Percentiles rank a stretch among this genome's conserved stretches.
phyloP scores from a whole-genome alignment of 345 rosid genomes.

The Linum trigynum region DNA sequence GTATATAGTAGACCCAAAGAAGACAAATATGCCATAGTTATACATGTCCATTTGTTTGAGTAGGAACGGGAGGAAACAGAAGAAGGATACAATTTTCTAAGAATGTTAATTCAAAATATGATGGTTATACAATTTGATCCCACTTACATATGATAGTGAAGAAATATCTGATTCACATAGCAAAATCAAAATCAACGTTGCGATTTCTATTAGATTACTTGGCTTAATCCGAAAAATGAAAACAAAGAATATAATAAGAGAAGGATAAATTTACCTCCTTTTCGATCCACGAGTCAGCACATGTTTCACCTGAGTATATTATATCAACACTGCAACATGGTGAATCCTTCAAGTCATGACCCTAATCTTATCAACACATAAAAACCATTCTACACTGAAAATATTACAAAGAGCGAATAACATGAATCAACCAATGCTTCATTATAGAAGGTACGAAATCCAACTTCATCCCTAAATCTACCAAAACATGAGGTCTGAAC shows the following conservation, averaged over 20 bases:
- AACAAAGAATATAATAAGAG: not conserved
- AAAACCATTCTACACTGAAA: not conserved
- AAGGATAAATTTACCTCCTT: constrained; percentile 45
- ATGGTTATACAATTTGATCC: too few species aligned
- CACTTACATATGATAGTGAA: too few species aligned
- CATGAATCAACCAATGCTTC: too few species aligned
- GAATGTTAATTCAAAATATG: too few species aligned
- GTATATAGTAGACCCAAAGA: too few species aligned
- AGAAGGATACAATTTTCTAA: too few species aligned
- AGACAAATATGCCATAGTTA: constrained; percentile 1
- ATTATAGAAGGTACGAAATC: too few species aligned
- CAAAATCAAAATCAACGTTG: too few species aligned
- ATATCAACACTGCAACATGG: constrained; percentile 61
- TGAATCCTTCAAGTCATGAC: constrained; percentile 10
- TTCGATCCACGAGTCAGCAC: constrained; percentile 95
- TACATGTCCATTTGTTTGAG: not conserved
- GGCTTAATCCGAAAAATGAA: too few species aligned
- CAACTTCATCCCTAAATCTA: not conserved
- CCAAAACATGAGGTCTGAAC: not conserved
- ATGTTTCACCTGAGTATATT: constrained; percentile 65
- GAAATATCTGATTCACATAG: too few species aligned
- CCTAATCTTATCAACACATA: not conserved
- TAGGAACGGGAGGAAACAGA: too few species aligned
- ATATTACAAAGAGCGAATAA: not conserved
- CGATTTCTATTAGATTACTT: too few species aligned